Evolutionary conservation across 768 basidiomycete species (phyloP).

Genomic region (Trametes cubensis): DNA sequence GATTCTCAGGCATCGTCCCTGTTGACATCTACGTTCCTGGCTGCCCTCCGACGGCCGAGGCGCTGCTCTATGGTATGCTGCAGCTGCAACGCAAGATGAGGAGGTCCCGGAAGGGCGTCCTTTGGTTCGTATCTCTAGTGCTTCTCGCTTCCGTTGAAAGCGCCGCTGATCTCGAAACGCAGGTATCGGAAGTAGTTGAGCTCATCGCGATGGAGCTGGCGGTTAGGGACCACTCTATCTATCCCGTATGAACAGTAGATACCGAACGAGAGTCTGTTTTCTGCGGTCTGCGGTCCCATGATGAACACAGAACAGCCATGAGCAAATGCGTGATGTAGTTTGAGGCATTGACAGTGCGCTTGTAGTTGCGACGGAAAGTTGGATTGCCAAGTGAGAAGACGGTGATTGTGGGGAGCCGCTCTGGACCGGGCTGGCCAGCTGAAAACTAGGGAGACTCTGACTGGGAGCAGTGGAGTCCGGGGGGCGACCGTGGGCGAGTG

Average conservation of each 20-base stretch:
- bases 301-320: neutral
- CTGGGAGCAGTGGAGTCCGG: slow-evolving; percentile 7
- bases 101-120: slow-evolving; percentile 78
- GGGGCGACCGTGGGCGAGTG: slow-evolving; percentile 2
- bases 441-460: neutral
- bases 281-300: slow-evolving; percentile 2
- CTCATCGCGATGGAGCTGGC: slow-evolving; percentile 18
- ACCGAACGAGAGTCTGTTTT: slow-evolving; percentile 12
- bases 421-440: neutral
- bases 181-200: slow-evolving; percentile 31
- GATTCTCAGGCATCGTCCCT: slow-evolving; percentile 82
- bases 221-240: slow-evolving; percentile 11
- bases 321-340: neutral
- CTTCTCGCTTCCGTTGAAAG: neutral
- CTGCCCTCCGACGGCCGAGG: slow-evolving; percentile 95
- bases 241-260: slow-evolving; percentile 9
- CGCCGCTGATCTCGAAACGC: slow-evolving; percentile 4
- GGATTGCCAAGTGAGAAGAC: neutral
- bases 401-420: slow-evolving; percentile 4
- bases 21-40: slow-evolving; percentile 99
- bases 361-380: neutral
- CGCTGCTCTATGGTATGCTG: slow-evolving; percentile 93
- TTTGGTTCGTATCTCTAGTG: slow-evolving; percentile 60
- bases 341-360: neutral
- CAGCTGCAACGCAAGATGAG: slow-evolving; percentile 97